Evolutionary conservation across 2,329 filamentous ascomycete species (phyloP), one percentile per base, ranked within the genome.

Genomic region (Ramularia endophylla): DNA sequence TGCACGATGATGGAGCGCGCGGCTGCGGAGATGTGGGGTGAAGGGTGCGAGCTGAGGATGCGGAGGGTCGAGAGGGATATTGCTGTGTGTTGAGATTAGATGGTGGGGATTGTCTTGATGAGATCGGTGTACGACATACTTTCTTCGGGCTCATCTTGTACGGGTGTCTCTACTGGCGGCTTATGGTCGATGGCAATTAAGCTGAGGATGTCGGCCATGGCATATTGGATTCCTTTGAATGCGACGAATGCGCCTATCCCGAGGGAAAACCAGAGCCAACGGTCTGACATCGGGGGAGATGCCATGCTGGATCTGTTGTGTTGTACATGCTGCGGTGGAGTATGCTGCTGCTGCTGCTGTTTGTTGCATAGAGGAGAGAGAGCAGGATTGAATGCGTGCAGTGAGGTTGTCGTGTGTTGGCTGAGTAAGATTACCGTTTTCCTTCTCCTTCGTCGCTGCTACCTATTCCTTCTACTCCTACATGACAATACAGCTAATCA

Each of bases 101-200:
- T 27, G 16, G 27, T 29, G 11, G 27, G 16, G 15, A 8, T 8
- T 31, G 19, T 17, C 18, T 4, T n/a, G 22, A 41, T 19, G 2
- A 4, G 12, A 4, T 27, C 7, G 22, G 22, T 25, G 22, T 6
- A 25, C 22, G 19, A 22, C 29, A 5, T 32, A 52, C 41, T 36
- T 31, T 56, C 50, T 48, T 57, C 55, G 4, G 57, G 45, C 31
- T 6, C 22, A 11, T 25, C 22, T 25, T 79, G 60, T 87, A 81
- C 11, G 80, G 84, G 50, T 87, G 84, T 59, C 85, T n/a, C n/a
- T n/a, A n/a, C n/a, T n/a, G n/a, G 85, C 52, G 82, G 77, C 37
- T 83, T 77, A 59, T 79, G 79, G 34, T 55, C 48, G 56, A 92
- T 77, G 61, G 81, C 74, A 49, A 82, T 82, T 39, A 81, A 71